phyloP scores from a whole-genome alignment of 371 early-diverging fungal genomes.

The Apophysomyces trapeziformis region DNA sequence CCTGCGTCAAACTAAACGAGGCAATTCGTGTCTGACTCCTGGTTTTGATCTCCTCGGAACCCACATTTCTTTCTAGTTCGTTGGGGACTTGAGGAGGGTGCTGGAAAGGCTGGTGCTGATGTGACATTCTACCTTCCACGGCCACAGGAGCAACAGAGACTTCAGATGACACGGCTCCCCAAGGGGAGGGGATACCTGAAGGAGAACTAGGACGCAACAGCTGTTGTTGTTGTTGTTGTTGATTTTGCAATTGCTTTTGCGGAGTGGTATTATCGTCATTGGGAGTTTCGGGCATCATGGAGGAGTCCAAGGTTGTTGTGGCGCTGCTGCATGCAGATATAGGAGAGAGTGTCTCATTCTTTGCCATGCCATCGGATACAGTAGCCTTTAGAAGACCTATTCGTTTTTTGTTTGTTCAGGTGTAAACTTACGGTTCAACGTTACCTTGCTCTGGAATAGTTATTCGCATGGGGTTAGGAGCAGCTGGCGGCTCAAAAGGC shows the following conservation, averaged over 20 bases:
- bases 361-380: not conserved
- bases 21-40: slow-evolving; percentile 12
- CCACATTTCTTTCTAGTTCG: not conserved
- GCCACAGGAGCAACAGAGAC: not conserved
- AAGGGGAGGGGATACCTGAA: slow-evolving; percentile 23
- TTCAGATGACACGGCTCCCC: slow-evolving; percentile 19
- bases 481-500: not conserved
- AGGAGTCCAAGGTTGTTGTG: not conserved
- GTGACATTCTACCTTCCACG: not conserved
- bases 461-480: not conserved
- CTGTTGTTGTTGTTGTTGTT: not conserved
- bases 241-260: not conserved
- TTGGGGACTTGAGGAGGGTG: not conserved
- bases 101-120: not conserved
- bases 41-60: not conserved
- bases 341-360: not conserved
- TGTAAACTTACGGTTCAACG: no score
- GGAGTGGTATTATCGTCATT: not conserved
- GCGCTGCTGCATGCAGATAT: not conserved
- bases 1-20: slow-evolving; percentile 29
- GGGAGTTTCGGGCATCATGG: not conserved
- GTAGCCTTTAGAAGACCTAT: not conserved
- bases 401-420: not conserved
- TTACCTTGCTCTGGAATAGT: not conserved
- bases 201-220: not conserved